Conservation (phyloP, 441 rosid genomes). For the Theobroma grandiflorum region DNA sequence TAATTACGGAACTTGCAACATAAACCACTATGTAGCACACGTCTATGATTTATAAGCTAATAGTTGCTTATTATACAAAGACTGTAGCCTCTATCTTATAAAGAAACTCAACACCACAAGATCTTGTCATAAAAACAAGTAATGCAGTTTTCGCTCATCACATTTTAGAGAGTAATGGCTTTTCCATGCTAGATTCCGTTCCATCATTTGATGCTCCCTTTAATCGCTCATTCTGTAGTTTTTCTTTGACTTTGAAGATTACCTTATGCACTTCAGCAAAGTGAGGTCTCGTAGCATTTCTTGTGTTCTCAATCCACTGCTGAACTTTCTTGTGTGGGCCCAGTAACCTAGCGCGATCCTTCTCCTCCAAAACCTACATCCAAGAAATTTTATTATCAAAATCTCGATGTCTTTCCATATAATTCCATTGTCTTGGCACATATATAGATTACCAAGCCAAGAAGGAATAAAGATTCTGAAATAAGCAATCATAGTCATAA, state of each 20-base stretch:
- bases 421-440: neutral
- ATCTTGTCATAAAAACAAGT: neutral
- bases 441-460: neutral
- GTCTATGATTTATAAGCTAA: too few relatives aligned
- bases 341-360: conserved; percentile 61
- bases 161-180: neutral
- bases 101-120: neutral
- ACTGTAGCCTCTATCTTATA: neutral
- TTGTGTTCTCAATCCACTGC: conserved; percentile 80
- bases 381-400: conserved; percentile 15
- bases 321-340: conserved; percentile 74
- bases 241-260: conserved; percentile 31
- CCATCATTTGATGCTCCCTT: conserved; percentile 24
- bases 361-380: conserved; percentile 70
- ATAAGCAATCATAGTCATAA: neutral
- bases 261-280: conserved; percentile 76
- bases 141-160: neutral
- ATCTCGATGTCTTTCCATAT: neutral
- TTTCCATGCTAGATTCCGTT: conserved; percentile 17
- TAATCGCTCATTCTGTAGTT: conserved; percentile 29
- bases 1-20: too few relatives aligned
- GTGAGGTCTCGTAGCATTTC: conserved; percentile 72
- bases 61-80: too few relatives aligned
- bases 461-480: neutral
- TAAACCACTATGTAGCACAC: too few relatives aligned